Evolutionary conservation across 1,139 yeast genomes (phyloP).

Genomic region (Taphrina wiesneri): DNA sequence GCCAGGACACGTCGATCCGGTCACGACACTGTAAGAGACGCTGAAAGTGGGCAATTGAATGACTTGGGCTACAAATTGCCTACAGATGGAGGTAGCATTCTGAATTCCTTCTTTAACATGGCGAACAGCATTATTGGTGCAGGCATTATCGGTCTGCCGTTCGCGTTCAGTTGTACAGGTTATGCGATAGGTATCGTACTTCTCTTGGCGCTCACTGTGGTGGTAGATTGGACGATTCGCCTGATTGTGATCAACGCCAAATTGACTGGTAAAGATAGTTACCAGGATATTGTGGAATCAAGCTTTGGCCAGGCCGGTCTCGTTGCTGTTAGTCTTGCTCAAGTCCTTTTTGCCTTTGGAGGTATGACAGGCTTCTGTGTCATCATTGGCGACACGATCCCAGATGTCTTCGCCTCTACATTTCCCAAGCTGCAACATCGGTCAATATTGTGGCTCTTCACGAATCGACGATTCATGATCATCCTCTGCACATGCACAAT

Average conservation of each 20-base stretch:
- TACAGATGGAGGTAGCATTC: conserved; percentile 31
- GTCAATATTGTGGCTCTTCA: conserved; percentile 54
- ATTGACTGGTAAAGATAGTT: conserved; percentile 70
- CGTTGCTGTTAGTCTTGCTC: conserved; percentile 66
- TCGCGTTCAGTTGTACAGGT: conserved; percentile 81
- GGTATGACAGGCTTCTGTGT: conserved; percentile 94
- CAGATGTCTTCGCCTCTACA: conserved; percentile 76
- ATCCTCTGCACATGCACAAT: conserved; percentile 67
- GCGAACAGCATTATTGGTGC: conserved; percentile 51
- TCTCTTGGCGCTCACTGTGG: conserved; percentile 59
- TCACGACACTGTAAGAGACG: neutral
- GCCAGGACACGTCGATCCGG: conserved; percentile 2
- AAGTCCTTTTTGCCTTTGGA: conserved; percentile 88
- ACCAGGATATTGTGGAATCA: conserved; percentile 79
- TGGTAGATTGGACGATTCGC: conserved; percentile 85
- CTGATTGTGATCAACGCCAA: conserved; percentile 82
- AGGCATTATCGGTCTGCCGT: conserved; percentile 92
- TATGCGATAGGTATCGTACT: conserved; percentile 69
- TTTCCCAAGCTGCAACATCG: conserved; percentile 55
- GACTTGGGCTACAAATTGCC: conserved; percentile 29
- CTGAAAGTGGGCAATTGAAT: neutral
- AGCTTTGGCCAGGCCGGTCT: conserved; percentile 79
- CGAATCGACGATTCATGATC: conserved; percentile 68
- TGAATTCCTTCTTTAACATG: conserved; percentile 43
- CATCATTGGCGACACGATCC: conserved; percentile 91